Percentiles rank a stretch among this genome's conserved stretches.
Conservation (phyloP, 2,329 filamentous ascomycete species). For the Xylariales sp. region DNA sequence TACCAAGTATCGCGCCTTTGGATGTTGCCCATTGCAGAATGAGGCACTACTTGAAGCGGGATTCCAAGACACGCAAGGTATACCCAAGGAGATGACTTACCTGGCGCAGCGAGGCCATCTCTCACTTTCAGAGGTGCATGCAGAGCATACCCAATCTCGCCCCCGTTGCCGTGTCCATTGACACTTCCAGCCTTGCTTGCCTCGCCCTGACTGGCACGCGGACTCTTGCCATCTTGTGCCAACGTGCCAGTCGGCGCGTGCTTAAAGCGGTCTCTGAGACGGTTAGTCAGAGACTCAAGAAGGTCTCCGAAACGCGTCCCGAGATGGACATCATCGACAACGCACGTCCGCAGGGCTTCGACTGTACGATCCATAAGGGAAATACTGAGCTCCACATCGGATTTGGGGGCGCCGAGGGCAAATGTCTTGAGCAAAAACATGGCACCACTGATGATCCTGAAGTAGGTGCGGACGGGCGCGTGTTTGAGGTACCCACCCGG, state of each 20-base stretch:
- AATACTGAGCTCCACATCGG: slow-evolving; percentile 72
- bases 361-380: slow-evolving; percentile 71
- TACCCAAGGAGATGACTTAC: no score
- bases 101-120: slow-evolving; percentile 23
- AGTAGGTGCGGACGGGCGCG: slow-evolving; percentile 78
- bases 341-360: slow-evolving; percentile 67
- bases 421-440: slow-evolving; percentile 86
- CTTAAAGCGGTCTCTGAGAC: slow-evolving; percentile 70
- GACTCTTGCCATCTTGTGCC: slow-evolving; percentile 37
- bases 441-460: slow-evolving; percentile 78
- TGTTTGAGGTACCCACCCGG: slow-evolving; percentile 75
- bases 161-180: slow-evolving; percentile 24
- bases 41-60: neutral
- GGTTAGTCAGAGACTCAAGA: slow-evolving; percentile 71
- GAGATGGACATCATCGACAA: slow-evolving; percentile 80
- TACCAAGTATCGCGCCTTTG: neutral
- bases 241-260: slow-evolving; percentile 49
- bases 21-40: neutral
- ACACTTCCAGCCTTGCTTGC: slow-evolving; percentile 18
- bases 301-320: slow-evolving; percentile 81
- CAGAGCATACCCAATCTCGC: slow-evolving; percentile 20
- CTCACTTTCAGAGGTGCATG: slow-evolving; percentile 19
- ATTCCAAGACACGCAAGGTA: no score
- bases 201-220: slow-evolving; percentile 32
- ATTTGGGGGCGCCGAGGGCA: slow-evolving; percentile 72